Percentiles rank a stretch among this genome's conserved stretches.
Conservation (phyloP, 208 protist genomes). For the Leishmania martiniquensis region DNA sequence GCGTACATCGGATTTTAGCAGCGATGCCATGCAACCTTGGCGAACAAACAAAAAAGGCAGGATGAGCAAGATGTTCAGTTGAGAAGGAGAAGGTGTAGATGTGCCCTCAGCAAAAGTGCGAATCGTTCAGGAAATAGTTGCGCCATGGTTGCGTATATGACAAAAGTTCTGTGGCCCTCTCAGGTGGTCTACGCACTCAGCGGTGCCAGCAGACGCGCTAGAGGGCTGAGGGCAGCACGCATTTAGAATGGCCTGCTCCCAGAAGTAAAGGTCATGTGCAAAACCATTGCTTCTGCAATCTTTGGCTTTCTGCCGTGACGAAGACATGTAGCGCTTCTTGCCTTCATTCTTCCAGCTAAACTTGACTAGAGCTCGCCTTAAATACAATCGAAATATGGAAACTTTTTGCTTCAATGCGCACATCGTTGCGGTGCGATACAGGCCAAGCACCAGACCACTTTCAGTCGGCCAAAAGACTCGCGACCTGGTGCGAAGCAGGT, state of each 20-base stretch:
- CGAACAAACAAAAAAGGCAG: not conserved
- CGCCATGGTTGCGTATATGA: not conserved
- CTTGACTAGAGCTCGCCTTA: not conserved
- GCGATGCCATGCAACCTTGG: not conserved
- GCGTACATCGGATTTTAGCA: conserved; percentile 17
- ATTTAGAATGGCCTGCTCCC: not conserved
- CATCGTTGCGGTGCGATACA: not conserved
- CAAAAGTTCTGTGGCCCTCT: not conserved
- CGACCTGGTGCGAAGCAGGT: not conserved
- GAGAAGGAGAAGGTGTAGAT: not conserved
- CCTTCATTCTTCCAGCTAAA: not conserved
- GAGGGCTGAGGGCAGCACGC: not conserved
- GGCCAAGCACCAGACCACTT: not conserved
- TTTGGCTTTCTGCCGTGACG: not conserved
- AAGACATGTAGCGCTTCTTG: not conserved
- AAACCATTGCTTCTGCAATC: not conserved
- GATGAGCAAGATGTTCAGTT: not conserved
- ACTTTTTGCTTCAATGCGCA: not conserved
- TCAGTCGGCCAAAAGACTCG: not conserved
- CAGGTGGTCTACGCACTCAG: not conserved
- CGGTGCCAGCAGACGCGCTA: not conserved
- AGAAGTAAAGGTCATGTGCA: too few relatives aligned
- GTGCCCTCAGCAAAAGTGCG: not conserved
- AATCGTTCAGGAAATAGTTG: not conserved
- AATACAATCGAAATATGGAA: not conserved